Evolutionary conservation across 495 filamentous ascomycete species (phyloP).

Genomic region (Daldinia bambusicola): DNA sequence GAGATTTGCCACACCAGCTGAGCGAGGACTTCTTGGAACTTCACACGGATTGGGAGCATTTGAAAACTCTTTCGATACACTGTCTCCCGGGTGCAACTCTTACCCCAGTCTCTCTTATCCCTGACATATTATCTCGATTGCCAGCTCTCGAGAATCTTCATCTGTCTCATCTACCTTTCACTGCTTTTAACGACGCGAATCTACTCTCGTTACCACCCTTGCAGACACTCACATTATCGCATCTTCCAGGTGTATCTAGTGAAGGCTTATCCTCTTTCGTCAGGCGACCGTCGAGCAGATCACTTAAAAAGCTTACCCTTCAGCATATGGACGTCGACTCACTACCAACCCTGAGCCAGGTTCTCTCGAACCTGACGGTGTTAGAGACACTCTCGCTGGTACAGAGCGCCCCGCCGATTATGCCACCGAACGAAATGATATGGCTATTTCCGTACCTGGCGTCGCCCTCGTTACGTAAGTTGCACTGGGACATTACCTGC

Average conservation of each 20-base stretch:
- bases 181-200: conserved; percentile 76
- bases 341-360: conserved; percentile 75
- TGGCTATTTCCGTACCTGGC: conserved; percentile 75
- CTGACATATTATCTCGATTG: conserved; percentile 69
- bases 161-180: conserved; percentile 75
- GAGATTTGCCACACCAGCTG: conserved; percentile 68
- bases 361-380: conserved; percentile 72
- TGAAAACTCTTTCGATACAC: conserved; percentile 81
- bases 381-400: conserved; percentile 76
- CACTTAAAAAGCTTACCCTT: conserved; percentile 69
- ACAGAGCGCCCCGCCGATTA: conserved; percentile 69
- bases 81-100: conserved; percentile 70
- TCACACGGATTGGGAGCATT: conserved; percentile 74
- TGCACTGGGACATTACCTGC: conserved; percentile 85
- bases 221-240: conserved; percentile 77
- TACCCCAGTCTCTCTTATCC: conserved; percentile 73
- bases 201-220: conserved; percentile 76
- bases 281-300: conserved; percentile 63
- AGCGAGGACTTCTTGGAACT: conserved; percentile 74
- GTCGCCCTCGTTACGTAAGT: conserved; percentile 69
- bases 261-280: conserved; percentile 79
- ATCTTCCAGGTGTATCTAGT: conserved; percentile 80
- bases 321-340: conserved; percentile 72
- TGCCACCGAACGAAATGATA: conserved; percentile 69
- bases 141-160: conserved; percentile 78